Conservation (phyloP, 139 green algal genomes). For the Volvox africanus region DNA sequence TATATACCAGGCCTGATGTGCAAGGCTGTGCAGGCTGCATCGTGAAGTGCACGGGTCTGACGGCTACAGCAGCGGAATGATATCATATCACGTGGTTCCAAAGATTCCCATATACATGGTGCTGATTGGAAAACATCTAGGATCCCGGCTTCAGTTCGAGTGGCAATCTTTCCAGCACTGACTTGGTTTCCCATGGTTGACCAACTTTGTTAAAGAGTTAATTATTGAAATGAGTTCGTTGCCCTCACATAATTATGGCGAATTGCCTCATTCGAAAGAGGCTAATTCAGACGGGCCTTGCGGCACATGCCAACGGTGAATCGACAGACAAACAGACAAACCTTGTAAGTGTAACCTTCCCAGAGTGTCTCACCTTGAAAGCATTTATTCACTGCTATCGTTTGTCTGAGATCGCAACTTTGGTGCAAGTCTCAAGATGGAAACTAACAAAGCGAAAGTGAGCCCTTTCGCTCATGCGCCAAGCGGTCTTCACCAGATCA, state of each 20-base stretch:
- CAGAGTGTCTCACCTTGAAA: too few relatives aligned
- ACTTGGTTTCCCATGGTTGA: not conserved
- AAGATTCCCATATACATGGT: not conserved
- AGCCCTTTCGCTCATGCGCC: too few relatives aligned
- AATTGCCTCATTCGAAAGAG: too few relatives aligned
- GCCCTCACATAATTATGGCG: not conserved
- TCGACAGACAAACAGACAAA: too few relatives aligned
- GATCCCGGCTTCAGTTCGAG: not conserved
- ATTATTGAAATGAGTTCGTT: not conserved
- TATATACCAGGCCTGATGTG: not conserved
- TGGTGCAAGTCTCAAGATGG: too few relatives aligned
- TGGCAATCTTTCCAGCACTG: not conserved
- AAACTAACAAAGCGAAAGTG: too few relatives aligned
- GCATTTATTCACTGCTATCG: too few relatives aligned
- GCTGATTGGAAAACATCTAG: slow-evolving; percentile 17
- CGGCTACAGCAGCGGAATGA: not conserved
- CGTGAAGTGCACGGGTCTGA: slow-evolving; percentile 1
- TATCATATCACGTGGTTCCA: not conserved
- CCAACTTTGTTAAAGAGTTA: not conserved
- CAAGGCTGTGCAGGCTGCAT: not conserved
- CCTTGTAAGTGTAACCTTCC: too few relatives aligned
- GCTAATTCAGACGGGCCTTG: too few relatives aligned
- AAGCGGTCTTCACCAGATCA: too few relatives aligned
- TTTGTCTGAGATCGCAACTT: too few relatives aligned
- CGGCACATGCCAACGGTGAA: too few relatives aligned